Percentiles rank a stretch among this genome's conserved stretches.
Conservation (phyloP, 306 rosid genomes). For the Fagus sylvatica region DNA sequence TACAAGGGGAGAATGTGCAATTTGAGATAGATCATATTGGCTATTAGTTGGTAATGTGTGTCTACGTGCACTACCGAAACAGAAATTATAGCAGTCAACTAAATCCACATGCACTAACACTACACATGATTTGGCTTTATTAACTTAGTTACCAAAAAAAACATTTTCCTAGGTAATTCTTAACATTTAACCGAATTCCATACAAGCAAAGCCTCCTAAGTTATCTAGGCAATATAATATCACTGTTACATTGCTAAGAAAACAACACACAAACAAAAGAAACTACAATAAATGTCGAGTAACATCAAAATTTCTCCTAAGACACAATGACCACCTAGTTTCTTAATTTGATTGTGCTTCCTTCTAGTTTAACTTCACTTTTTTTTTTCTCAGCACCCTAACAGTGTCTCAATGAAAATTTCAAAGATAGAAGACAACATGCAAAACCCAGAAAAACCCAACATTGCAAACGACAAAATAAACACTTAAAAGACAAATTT, state of each 20-base stretch:
- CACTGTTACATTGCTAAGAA: not conserved
- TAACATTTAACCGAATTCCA: not conserved
- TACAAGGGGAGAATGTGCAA: too few species aligned
- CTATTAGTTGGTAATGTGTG: too few species aligned
- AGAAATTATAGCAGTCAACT: not conserved
- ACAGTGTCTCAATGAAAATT: not conserved
- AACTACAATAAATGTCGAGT: not conserved
- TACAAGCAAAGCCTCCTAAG: not conserved
- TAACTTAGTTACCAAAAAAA: not conserved
- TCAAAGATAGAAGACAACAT: not conserved
- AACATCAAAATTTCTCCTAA: not conserved
- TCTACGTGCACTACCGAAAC: not conserved
- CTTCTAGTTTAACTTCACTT: not conserved
- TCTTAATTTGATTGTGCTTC: not conserved
- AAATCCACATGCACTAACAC: not conserved
- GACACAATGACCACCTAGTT: not conserved
- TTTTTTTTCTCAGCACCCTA: not conserved
- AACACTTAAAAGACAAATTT: not conserved
- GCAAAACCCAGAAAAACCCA: conserved; percentile 8
- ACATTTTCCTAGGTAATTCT: not conserved
- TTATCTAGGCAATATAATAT: not conserved
- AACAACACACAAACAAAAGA: not conserved
- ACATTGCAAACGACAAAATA: not conserved
- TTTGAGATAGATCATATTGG: too few species aligned
- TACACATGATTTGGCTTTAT: not conserved